These are phyloP conservation scores for Skeletonema menzelii DNA, from an alignment of 108 stramenopile species.

Conservation along the genomic window DNA sequence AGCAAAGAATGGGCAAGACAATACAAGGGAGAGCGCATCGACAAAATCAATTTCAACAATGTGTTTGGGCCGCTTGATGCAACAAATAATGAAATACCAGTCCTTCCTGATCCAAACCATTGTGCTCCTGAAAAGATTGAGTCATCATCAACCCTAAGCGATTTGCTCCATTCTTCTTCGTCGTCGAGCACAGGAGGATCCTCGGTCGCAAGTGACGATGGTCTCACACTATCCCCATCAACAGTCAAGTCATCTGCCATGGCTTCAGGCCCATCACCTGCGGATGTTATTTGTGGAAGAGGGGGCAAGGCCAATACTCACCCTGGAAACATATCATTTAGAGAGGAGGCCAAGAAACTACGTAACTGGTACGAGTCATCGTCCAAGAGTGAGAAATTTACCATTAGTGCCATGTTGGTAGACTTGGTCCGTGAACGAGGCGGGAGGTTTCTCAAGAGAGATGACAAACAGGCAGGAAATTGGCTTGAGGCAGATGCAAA, in stretches of 20 bases:
- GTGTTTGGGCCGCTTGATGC: slow-evolving; percentile 28
- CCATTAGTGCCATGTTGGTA: slow-evolving; percentile 32
- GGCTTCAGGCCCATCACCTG: slow-evolving; percentile 5
- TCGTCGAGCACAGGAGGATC: neutral
- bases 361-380: slow-evolving; percentile 39
- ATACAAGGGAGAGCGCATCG: slow-evolving; percentile 40
- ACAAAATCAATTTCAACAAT: slow-evolving; percentile 50
- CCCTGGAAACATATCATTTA: slow-evolving; percentile 41
- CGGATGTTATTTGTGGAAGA: slow-evolving; percentile 46
- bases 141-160: neutral
- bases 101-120: neutral
- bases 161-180: neutral
- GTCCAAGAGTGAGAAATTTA: slow-evolving; percentile 43
- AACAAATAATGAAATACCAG: slow-evolving; percentile 39
- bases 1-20: slow-evolving; percentile 37
- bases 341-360: slow-evolving; percentile 33
- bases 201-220: slow-evolving; percentile 2
- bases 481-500: slow-evolving; percentile 47
- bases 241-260: neutral
- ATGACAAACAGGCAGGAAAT: slow-evolving; percentile 17
- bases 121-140: neutral
- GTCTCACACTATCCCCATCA: slow-evolving; percentile 1
- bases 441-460: slow-evolving; percentile 54
- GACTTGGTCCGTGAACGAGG: slow-evolving; percentile 43
- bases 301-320: slow-evolving; percentile 48